These are phyloP conservation scores for Solanum tarijense DNA, from an alignment of 257 asterid genomes.

Conservation along the genomic window DNA sequence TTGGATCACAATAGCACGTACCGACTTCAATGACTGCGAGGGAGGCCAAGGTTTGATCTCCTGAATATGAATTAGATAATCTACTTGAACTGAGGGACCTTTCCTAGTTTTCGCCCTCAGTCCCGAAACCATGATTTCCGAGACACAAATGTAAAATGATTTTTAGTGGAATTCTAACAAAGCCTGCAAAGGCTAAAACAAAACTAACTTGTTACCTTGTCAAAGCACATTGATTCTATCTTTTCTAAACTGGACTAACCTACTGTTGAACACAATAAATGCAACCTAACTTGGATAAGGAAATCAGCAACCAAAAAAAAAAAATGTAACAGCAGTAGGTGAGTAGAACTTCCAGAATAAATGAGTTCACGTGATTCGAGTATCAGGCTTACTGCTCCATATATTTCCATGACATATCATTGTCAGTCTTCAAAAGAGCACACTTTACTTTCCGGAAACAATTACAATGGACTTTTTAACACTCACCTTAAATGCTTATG, in stretches of 20 bases:
- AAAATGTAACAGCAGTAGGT: neutral
- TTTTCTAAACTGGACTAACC: neutral
- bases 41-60: slow-evolving; percentile 95
- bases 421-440: neutral
- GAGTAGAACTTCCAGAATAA: neutral
- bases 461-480: neutral
- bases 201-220: neutral
- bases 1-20: slow-evolving; percentile 52
- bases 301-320: neutral
- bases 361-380: neutral
- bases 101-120: slow-evolving; percentile 42
- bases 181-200: neutral
- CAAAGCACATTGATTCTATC: neutral
- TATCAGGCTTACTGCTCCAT: neutral
- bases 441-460: neutral
- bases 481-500: neutral
- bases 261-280: neutral
- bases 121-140: slow-evolving; percentile 47
- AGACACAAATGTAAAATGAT: neutral
- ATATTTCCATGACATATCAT: neutral
- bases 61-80: slow-evolving; percentile 43
- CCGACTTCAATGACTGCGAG: slow-evolving; percentile 50
- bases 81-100: slow-evolving; percentile 44
- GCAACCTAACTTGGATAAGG: neutral
- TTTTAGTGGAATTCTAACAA: neutral